Conservation (phyloP, 768 basidiomycete genomes). For the Serendipita sp. region DNA sequence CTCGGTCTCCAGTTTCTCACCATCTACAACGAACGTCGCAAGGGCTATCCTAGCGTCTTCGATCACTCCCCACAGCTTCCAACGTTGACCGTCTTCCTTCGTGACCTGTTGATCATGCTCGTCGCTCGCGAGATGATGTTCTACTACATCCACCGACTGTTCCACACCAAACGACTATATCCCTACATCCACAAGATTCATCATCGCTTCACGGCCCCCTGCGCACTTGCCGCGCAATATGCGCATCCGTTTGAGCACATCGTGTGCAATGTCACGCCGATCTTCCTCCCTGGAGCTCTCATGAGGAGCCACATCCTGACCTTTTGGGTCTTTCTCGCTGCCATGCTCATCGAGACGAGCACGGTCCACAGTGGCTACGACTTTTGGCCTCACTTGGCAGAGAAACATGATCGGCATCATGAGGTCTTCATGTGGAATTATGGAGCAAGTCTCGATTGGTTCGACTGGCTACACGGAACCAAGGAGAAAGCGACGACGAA, state of each 20-base stretch:
- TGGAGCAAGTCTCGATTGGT: constrained; percentile 1
- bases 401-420: constrained; percentile 4
- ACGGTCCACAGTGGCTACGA: constrained; percentile 19
- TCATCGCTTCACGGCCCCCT: constrained; percentile 22
- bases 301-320: constrained; percentile 18
- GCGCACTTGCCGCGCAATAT: constrained; percentile 22
- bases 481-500: neutral
- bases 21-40: constrained; percentile 7
- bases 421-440: constrained; percentile 5
- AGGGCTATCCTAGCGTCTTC: constrained; percentile 12
- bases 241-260: constrained; percentile 18
- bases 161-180: constrained; percentile 19
- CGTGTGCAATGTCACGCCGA: constrained; percentile 19
- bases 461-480: constrained; percentile 1
- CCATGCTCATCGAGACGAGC: constrained; percentile 18
- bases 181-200: constrained; percentile 20
- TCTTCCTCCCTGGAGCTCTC: constrained; percentile 15
- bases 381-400: constrained; percentile 5
- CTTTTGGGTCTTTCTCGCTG: constrained; percentile 19
- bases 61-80: constrained; percentile 17
- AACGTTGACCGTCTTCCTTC: constrained; percentile 11
- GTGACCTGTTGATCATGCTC: constrained; percentile 15
- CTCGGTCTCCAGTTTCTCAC: constrained; percentile 15
- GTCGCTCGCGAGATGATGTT: constrained; percentile 20
- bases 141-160: constrained; percentile 20